These are phyloP conservation scores for Coemansia sp. DNA, from an alignment of 192 early-diverging fungal species.

Conservation along the genomic window DNA sequence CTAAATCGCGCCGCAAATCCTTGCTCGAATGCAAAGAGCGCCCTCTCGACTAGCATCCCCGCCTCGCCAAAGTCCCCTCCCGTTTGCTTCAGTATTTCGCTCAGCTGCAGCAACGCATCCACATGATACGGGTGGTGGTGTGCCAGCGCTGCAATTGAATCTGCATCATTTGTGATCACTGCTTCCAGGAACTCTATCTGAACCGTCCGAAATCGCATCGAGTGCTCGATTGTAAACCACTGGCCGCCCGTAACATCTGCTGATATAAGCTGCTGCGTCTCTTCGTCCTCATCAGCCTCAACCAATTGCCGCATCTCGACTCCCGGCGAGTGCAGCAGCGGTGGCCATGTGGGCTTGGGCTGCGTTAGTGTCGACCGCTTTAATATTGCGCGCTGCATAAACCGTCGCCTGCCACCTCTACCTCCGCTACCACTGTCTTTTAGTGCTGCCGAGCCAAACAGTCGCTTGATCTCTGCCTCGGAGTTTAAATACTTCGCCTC, in stretches of 20 bases:
- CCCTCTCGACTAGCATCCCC: constrained; percentile 82
- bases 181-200: constrained; percentile 74
- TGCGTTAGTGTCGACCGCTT: constrained; percentile 62
- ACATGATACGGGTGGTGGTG: constrained; percentile 86
- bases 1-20: constrained; percentile 79
- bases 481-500: constrained; percentile 74
- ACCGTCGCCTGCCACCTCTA: constrained; percentile 10
- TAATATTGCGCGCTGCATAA: constrained; percentile 1
- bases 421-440: constrained; percentile 20
- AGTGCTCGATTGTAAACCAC: constrained; percentile 68
- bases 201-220: constrained; percentile 67
- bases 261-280: constrained; percentile 35
- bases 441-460: constrained; percentile 88
- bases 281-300: constrained; percentile 54
- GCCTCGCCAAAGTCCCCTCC: constrained; percentile 78
- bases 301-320: constrained; percentile 51
- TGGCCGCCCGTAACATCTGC: constrained; percentile 22
- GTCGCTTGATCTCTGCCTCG: constrained; percentile 82
- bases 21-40: constrained; percentile 83
- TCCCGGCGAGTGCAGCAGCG: constrained; percentile 47
- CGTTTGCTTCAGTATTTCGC: constrained; percentile 80
- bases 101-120: constrained; percentile 77
- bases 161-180: constrained; percentile 72
- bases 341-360: constrained; percentile 74
- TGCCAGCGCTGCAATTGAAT: constrained; percentile 65